These are phyloP conservation scores for Alternaria viburni DNA, from an alignment of 2,329 filamentous ascomycete species.

Conservation along the genomic window DNA sequence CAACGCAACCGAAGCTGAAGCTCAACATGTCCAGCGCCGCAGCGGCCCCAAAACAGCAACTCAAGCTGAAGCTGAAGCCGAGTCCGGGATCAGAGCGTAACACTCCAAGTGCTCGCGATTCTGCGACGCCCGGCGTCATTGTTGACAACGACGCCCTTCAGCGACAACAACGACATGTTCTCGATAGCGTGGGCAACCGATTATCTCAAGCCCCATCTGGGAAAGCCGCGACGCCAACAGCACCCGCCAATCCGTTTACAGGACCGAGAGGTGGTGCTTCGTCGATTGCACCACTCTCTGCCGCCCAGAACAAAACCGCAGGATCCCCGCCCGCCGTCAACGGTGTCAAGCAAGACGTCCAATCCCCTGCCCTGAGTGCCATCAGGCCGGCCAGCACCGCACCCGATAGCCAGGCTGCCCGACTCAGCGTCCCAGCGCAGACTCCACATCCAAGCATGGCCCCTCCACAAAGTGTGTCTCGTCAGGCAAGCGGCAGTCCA, in stretches of 20 bases:
- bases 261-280: constrained; percentile 32
- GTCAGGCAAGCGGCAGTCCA: constrained; percentile 51
- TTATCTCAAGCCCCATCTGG: constrained; percentile 37
- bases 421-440: constrained; percentile 37
- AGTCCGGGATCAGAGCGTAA: constrained; percentile 49
- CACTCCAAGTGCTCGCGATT: constrained; percentile 49
- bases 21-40: constrained; percentile 66
- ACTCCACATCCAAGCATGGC: constrained; percentile 47
- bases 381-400: constrained; percentile 47
- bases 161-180: constrained; percentile 59
- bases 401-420: constrained; percentile 38
- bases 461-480: constrained; percentile 46
- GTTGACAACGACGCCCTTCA: constrained; percentile 62
- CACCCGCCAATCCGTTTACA: constrained; percentile 36
- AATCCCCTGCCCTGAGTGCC: constrained; percentile 53
- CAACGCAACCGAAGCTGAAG: constrained; percentile 78
- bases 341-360: constrained; percentile 49
- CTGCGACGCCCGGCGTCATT: constrained; percentile 56
- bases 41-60: constrained; percentile 50
- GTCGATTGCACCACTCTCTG: constrained; percentile 27
- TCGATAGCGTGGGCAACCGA: constrained; percentile 53
- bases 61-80: constrained; percentile 67
- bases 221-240: constrained; percentile 32
- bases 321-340: constrained; percentile 40
- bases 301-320: constrained; percentile 38